Percentiles rank a stretch among this genome's conserved stretches.
phyloP scores from a whole-genome alignment of 2,329 filamentous ascomycete genomes.

The Xylariaceae sp. region DNA sequence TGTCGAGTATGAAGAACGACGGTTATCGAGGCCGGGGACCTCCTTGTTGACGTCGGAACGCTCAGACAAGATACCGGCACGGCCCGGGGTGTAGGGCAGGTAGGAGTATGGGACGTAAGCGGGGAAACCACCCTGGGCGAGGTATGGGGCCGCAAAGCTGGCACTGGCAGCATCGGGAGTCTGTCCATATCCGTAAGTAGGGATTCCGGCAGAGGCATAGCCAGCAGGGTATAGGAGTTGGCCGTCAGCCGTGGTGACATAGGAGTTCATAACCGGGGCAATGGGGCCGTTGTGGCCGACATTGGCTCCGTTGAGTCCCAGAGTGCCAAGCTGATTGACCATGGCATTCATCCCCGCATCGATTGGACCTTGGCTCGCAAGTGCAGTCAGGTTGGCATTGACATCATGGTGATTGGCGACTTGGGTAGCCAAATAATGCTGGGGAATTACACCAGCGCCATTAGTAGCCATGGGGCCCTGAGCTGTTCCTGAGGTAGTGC shows the following conservation, averaged over 20 bases:
- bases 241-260: constrained; percentile 33
- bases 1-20: constrained; percentile 64
- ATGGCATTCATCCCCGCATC: constrained; percentile 30
- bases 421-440: constrained; percentile 27
- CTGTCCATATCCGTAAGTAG: constrained; percentile 27
- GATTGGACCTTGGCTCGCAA: constrained; percentile 19
- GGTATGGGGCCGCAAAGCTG: constrained; percentile 34
- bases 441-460: constrained; percentile 18
- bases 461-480: constrained; percentile 24
- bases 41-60: constrained; percentile 48
- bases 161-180: constrained; percentile 22
- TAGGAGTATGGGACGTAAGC: constrained; percentile 37
- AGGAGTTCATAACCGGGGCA: constrained; percentile 31
- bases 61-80: constrained; percentile 41
- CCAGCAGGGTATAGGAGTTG: constrained; percentile 29
- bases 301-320: constrained; percentile 33
- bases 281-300: constrained; percentile 26
- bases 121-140: constrained; percentile 38
- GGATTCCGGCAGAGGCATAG: constrained; percentile 24
- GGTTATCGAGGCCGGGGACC: constrained; percentile 60
- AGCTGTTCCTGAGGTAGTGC: constrained; percentile 21
- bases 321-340: constrained; percentile 32
- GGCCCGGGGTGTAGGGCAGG: constrained; percentile 52
- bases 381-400: constrained; percentile 19
- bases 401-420: constrained; percentile 22